phyloP scores from a whole-genome alignment of 2,329 filamentous ascomycete species.

The Fusarium sp. region DNA sequence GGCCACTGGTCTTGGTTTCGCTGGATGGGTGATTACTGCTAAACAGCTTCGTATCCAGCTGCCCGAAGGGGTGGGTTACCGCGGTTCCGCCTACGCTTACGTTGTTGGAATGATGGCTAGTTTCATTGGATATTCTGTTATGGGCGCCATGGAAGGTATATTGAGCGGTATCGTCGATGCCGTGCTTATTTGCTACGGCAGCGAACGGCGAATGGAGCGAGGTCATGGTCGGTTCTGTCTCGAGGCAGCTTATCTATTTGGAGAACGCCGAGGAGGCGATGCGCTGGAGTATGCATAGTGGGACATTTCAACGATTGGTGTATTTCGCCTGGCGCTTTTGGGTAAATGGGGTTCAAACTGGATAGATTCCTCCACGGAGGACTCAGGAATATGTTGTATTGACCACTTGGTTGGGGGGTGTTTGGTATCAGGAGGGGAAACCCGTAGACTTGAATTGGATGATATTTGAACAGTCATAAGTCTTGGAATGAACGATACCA shows the following conservation, averaged over 20 bases:
- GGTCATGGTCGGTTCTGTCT: conserved; percentile 85
- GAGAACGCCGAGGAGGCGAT: conserved; percentile 64
- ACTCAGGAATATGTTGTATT: conserved; percentile 13
- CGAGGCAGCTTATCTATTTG: conserved; percentile 90
- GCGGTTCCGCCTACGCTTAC: conserved; percentile 93
- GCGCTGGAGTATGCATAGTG: conserved; percentile 48
- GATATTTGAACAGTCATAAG: background rate
- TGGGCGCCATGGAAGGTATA: conserved; percentile 91
- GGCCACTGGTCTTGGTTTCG: conserved; percentile 89
- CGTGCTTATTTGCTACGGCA: conserved; percentile 93
- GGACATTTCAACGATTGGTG: conserved; percentile 20
- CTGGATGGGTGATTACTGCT: conserved; percentile 95
- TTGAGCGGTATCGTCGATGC: conserved; percentile 89
- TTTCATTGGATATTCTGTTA: conserved; percentile 93
- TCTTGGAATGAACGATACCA: background rate
- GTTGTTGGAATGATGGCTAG: conserved; percentile 92
- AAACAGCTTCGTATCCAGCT: conserved; percentile 76
- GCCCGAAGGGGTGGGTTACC: conserved; percentile 66
- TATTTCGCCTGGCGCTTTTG: conserved; percentile 34
- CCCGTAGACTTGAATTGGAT: conserved; percentile 21
- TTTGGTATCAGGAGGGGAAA: background rate
- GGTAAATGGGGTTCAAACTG: conserved; percentile 5
- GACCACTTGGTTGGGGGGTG: conserved; percentile 4
- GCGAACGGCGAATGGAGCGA: conserved; percentile 78
- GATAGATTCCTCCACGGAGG: conserved; percentile 37